Evolutionary conservation across 1,284 basidiomycete species (phyloP).

Genomic region (Cutaneotrichosporon arboriforme): DNA sequence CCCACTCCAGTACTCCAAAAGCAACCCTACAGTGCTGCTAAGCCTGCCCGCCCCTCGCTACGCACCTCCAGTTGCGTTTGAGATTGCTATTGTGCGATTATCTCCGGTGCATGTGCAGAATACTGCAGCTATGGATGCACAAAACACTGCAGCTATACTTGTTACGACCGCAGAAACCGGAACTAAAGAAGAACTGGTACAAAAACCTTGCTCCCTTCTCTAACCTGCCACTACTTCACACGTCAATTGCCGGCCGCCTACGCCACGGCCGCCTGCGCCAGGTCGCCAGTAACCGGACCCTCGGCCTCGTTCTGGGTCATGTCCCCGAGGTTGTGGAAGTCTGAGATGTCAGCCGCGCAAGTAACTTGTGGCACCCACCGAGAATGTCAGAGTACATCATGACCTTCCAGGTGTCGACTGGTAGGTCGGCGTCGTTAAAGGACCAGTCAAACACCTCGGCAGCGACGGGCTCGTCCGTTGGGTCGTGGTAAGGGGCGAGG

Average conservation of each 20-base stretch:
- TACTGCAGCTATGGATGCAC: too few relatives aligned
- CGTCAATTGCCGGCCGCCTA: not conserved
- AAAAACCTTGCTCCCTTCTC: not conserved
- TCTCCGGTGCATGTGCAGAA: too few relatives aligned
- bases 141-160: too few relatives aligned
- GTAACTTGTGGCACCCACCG: constrained; percentile 56
- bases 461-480: constrained; percentile 93
- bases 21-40: too few relatives aligned
- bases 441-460: constrained; percentile 97
- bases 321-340: constrained; percentile 54
- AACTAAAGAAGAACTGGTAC: constrained; percentile 5
- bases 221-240: not conserved
- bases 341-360: constrained; percentile 24
- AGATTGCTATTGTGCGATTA: too few relatives aligned
- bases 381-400: constrained; percentile 96
- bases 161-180: constrained; percentile 6
- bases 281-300: constrained; percentile 45
- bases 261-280: constrained; percentile 21
- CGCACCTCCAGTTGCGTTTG: too few relatives aligned
- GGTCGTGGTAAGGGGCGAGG: constrained; percentile 96
- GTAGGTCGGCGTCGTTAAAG: constrained; percentile 99
- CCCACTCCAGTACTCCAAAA: too few relatives aligned
- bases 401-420: constrained; percentile 98
- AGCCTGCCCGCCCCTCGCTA: too few relatives aligned
- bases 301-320: constrained; percentile 44